These are phyloP conservation scores for Vigna radiata DNA, from an alignment of 306 rosid genomes.

Conservation along the genomic window DNA sequence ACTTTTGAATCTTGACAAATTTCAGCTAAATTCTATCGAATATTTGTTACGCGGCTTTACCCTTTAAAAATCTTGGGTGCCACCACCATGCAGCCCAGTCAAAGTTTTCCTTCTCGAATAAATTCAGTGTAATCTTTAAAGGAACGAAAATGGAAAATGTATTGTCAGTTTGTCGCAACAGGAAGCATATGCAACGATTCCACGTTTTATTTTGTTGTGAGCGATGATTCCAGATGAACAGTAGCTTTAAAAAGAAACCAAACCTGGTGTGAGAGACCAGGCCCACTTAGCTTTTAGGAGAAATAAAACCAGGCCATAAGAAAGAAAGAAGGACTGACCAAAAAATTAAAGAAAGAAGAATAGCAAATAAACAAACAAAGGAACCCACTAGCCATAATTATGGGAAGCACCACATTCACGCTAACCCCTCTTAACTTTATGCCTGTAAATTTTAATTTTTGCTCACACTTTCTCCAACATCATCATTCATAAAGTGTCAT, in stretches of 20 bases:
- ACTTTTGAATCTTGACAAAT: neutral
- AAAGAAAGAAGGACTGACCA: neutral
- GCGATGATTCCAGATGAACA: slow-evolving; percentile 24
- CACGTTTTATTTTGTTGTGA: neutral
- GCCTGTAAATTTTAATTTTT: slow-evolving; percentile 38
- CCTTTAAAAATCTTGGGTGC: neutral
- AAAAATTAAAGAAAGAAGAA: neutral
- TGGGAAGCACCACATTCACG: slow-evolving; percentile 51
- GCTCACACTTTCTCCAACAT: slow-evolving; percentile 46
- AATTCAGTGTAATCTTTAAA: slow-evolving; percentile 20
- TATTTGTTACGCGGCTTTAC: neutral
- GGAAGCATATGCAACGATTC: slow-evolving; percentile 39
- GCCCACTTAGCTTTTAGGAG: slow-evolving; percentile 45
- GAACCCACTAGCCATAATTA: slow-evolving; percentile 51
- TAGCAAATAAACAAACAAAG: neutral
- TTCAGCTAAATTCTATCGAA: neutral
- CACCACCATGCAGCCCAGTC: neutral
- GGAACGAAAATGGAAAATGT: slow-evolving; percentile 28
- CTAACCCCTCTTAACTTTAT: slow-evolving; percentile 44
- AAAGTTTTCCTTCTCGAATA: neutral
- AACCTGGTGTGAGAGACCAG: slow-evolving; percentile 46
- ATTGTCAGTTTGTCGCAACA: slow-evolving; percentile 10
- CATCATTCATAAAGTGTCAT: slow-evolving; percentile 36
- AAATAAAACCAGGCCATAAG: slow-evolving; percentile 34
- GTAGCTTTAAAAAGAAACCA: slow-evolving; percentile 27